These are phyloP conservation scores for Pyricularia sp. DNA, from an alignment of 2,329 filamentous ascomycete genomes.

Conservation along the genomic window DNA sequence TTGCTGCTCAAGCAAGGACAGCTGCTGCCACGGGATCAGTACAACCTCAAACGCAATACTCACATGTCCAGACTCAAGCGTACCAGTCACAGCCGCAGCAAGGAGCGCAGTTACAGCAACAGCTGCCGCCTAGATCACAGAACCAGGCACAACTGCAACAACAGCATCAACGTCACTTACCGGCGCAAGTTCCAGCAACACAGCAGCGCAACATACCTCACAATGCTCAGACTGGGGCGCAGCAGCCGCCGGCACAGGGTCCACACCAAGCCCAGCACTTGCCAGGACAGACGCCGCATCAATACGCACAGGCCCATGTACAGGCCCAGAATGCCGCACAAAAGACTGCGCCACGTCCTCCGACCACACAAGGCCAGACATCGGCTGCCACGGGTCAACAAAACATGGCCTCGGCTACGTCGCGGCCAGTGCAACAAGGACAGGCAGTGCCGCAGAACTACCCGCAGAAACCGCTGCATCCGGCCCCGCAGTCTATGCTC, in stretches of 20 bases:
- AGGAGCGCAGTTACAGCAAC: slow-evolving; percentile 7
- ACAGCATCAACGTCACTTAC: slow-evolving; percentile 2
- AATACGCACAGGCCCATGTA: neutral
- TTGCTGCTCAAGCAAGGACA: slow-evolving; percentile 1
- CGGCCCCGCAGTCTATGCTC: neutral
- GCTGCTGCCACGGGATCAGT: neutral
- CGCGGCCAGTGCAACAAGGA: neutral
- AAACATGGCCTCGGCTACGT: neutral
- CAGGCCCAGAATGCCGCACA: neutral
- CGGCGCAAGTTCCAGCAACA: slow-evolving; percentile 4
- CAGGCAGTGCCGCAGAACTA: neutral
- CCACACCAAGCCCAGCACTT: neutral
- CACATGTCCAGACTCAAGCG: neutral
- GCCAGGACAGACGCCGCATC: neutral
- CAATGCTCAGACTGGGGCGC: neutral
- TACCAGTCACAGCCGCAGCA: slow-evolving; percentile 5
- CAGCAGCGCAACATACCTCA: slow-evolving; percentile 7
- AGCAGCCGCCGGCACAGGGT: neutral
- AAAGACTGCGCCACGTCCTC: neutral
- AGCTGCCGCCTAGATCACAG: slow-evolving; percentile 2
- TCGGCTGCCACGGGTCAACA: neutral
- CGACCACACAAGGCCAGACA: neutral
- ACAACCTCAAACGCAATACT: neutral
- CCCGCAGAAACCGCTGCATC: neutral
- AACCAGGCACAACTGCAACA: slow-evolving; percentile 6